Percentiles rank a stretch among this genome's conserved stretches.
phyloP scores from a whole-genome alignment of 805 yeast genomes.

The Ogataea paraovalis region DNA sequence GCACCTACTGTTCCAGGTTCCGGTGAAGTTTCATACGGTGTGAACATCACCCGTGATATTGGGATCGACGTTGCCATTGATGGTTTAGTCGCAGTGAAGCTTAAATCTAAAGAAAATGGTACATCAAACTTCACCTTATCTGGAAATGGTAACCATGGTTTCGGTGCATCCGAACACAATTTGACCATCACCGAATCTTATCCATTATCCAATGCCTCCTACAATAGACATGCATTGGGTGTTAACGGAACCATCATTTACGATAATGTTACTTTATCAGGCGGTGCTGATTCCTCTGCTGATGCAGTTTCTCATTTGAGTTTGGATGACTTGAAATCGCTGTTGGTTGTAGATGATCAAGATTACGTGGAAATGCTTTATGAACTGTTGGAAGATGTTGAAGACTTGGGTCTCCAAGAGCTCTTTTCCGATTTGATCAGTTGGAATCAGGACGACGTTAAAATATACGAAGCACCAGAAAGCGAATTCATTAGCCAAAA shows the following conservation, averaged over 20 bases:
- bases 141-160: conserved; percentile 44
- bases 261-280: conserved; percentile 21
- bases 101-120: conserved; percentile 39
- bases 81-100: conserved; percentile 23
- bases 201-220: conserved; percentile 21
- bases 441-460: not conserved
- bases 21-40: conserved; percentile 27
- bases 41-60: conserved; percentile 25
- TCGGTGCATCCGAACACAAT: conserved; percentile 35
- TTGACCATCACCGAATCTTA: conserved; percentile 23
- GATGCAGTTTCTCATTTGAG: not conserved
- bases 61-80: conserved; percentile 15
- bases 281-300: too few species aligned
- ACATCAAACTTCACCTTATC: conserved; percentile 40
- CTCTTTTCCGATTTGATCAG: not conserved
- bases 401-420: not conserved
- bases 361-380: not conserved
- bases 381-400: not conserved
- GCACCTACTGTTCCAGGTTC: conserved; percentile 13
- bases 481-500: not conserved
- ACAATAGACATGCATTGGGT: conserved; percentile 31
- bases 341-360: not conserved
- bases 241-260: conserved; percentile 28
- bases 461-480: too few species aligned
- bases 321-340: not conserved